These are phyloP conservation scores for Tribonema minus DNA, from an alignment of 108 stramenopile species.

Conservation along the genomic window DNA sequence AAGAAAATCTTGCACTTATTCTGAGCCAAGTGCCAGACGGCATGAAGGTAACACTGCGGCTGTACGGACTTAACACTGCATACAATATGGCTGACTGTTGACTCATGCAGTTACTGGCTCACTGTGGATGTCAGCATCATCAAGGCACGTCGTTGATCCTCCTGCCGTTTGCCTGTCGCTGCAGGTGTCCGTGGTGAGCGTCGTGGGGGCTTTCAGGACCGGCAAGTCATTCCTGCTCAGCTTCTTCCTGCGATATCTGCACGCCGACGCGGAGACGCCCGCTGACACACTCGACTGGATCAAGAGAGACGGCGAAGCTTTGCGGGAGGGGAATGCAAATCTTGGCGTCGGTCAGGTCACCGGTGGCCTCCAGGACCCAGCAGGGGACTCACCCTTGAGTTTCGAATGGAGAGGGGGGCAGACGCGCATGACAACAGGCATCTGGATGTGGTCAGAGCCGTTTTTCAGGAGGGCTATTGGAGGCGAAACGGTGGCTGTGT, in stretches of 20 bases:
- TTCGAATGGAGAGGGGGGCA: conserved; percentile 92
- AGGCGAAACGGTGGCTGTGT: conserved; percentile 69
- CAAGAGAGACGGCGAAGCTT: conserved; percentile 33
- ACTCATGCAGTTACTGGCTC: too few species aligned
- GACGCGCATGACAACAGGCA: conserved; percentile 93
- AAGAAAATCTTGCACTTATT: conserved; percentile 6
- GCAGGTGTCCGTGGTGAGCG: conserved; percentile 89
- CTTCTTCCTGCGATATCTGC: conserved; percentile 86
- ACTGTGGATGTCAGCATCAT: too few species aligned
- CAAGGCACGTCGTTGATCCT: too few species aligned
- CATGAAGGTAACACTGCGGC: too few species aligned
- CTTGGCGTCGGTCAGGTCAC: too few species aligned
- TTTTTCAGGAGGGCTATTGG: conserved; percentile 62
- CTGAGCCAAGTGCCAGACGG: conserved; percentile 9
- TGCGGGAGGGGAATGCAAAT: conserved; percentile 42
- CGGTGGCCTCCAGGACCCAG: background rate
- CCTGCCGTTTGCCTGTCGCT: conserved; percentile 28
- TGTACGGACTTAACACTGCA: too few species aligned
- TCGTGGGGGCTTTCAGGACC: conserved; percentile 96
- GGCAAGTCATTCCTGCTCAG: conserved; percentile 91
- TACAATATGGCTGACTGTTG: too few species aligned
- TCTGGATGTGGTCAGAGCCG: conserved; percentile 98
- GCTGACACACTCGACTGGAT: conserved; percentile 28
- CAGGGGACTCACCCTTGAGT: conserved; percentile 5
- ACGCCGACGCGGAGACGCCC: conserved; percentile 5